Evolutionary conservation across 2,329 filamentous ascomycete genomes (phyloP), one percentile per base, ranked within the genome.

Genomic region (Colletotrichum tofieldiae): DNA sequence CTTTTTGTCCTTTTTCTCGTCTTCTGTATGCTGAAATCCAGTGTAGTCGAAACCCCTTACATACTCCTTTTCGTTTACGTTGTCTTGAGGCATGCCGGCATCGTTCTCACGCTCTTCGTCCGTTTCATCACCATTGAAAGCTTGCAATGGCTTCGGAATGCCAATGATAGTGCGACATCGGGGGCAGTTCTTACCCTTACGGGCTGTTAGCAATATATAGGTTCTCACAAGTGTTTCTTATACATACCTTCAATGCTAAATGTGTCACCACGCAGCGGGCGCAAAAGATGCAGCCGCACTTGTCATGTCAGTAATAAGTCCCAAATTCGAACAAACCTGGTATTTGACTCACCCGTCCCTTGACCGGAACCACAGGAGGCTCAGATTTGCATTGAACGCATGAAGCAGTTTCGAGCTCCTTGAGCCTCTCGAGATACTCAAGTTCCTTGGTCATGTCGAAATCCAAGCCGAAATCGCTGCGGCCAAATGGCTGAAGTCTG

Each of bases 261-360:
- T 64, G 32, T 6, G 29, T 35, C 1, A 23, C 1, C 1, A 79
- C 55, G 41, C 82, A 84, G 0, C 1, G 4, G 0, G 0, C 1
- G 58, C 83, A 84, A 43, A 79, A 82, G 1, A 78, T 29, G 56
- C 84, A 82, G 0, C 73, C 71, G 39, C 83, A 84, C 82, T 82
- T 41, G 20, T 56, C 2, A 41, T 45, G 52, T 43, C 11, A 65
- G 37, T 65, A 0, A 1, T 20, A 3, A 8, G 52, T 12, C 35
- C 1, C 32, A 16, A 8, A 16, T 8, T 2, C 11, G 12, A 23
- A 14, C 5, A 6, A 23, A 20, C 7, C 11, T 16, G 12, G n/a
- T 11, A 5, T 0, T n/a, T 8, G 20, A 1, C 20, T 39, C 41
- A 66, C 68, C 1, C 16, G 16, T 20, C 49, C 49, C 23, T 41